Base-by-base conservation (phyloP, 2,329 filamentous ascomycete genomes). In the Talaromyces amestolkiae region DNA sequence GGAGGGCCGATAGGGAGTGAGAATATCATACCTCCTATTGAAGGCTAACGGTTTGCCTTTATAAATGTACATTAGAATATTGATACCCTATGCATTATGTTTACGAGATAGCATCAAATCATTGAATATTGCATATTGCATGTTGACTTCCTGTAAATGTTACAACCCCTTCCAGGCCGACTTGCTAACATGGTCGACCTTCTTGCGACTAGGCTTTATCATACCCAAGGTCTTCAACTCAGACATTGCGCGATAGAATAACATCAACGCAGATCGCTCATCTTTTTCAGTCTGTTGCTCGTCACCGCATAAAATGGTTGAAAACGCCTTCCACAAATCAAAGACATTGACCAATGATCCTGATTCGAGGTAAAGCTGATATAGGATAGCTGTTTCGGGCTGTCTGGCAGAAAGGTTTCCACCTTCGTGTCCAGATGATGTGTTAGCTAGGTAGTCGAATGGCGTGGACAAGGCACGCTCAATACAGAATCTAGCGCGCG, bases 121-220 rank as follows among this genome's bases (percentile, higher is more conserved):
- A 49, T 47, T 47, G 19, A 51, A 31, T 27, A 49, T 3, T 49
- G 45, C 11, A 49, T 49, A 15, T 24, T 49, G 19, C 11, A 49
- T 49, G 4, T 27, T 49, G 5, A 41, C 15, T 15, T 4, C 17
- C 41, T 43, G 17, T 8, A n/a, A 11, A 49, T 49, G 15, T 61
- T 73, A 78, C 45, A 78, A 61, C 1, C 94, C 95, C 75, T 91
- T 93, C 87, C 89, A 91, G 61, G 84, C 81, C 41, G 93, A 83
- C 81, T 97, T 98, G 45, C 92, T 89, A 70, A 98, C 82, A 78
- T 98, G 94, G 75, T 98, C 95, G 27, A 89, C 87, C 83, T 96
- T 97, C 83, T 93, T 97, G 79, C 90, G 91, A 73, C 90, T 98
- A 67, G 86, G 85, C 81, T 95, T 97, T 67, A 98, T 85, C 78